Percentiles rank a stretch among this genome's conserved stretches.
phyloP scores from a whole-genome alignment of 2,329 filamentous ascomycete genomes.

The Aspergillus uvarum region DNA sequence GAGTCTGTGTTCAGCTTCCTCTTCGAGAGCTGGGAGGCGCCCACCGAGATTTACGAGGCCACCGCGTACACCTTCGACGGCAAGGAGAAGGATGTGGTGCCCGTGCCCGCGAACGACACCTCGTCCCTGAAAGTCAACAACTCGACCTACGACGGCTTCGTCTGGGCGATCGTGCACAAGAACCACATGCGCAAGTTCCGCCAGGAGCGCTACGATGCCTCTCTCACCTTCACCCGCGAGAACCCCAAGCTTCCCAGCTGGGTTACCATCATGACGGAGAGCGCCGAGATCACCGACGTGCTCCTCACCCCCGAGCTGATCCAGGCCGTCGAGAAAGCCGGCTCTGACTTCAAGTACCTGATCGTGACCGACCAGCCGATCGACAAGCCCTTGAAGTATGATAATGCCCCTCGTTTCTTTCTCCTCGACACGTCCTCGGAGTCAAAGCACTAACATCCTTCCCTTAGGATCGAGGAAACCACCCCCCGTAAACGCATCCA shows the following conservation, averaged over 20 bases:
- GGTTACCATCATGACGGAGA: conserved; percentile 95
- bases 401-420: conserved; percentile 15
- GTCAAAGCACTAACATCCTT: no score
- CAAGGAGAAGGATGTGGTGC: conserved; percentile 77
- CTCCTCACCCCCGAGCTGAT: conserved; percentile 86
- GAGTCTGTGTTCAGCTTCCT: conserved; percentile 74
- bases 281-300: conserved; percentile 85
- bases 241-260: conserved; percentile 83
- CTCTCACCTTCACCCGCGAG: conserved; percentile 90
- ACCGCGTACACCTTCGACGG: conserved; percentile 88
- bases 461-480: conserved; percentile 73
- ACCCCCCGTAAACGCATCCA: conserved; percentile 81
- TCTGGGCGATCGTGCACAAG: conserved; percentile 96
- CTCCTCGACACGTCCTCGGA: no score
- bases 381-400: conserved; percentile 81
- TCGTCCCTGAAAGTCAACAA: conserved; percentile 52
- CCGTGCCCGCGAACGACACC: conserved; percentile 62
- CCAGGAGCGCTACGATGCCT: conserved; percentile 91
- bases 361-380: conserved; percentile 86
- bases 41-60: conserved; percentile 72
- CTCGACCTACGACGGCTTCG: conserved; percentile 80
- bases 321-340: conserved; percentile 73
- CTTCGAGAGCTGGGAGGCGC: conserved; percentile 70
- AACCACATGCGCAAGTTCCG: conserved; percentile 84
- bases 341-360: conserved; percentile 79